Base-by-base conservation (phyloP, 306 rosid genomes). In the Canavalia ensiformis region DNA sequence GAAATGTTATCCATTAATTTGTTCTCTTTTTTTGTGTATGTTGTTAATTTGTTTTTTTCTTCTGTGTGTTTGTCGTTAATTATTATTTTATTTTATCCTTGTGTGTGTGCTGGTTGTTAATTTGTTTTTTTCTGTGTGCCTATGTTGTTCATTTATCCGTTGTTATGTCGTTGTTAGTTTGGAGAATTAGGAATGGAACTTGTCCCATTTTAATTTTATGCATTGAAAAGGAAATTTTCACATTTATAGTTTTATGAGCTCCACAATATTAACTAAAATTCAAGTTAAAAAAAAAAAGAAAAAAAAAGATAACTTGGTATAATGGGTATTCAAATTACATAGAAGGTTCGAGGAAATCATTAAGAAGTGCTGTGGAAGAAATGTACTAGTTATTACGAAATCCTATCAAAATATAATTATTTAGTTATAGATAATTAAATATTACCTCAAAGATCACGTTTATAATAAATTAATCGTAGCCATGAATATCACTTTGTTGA, bases 1-100 rank as follows among this genome's bases (percentile, higher is more conserved):
- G 8, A 41, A 51, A 28, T 62, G 64, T 35, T 77, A 72, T 63
- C 75, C 76, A 71, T 28, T 68, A 30, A 46, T 47, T 30, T 59
- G 41, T 69, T 64, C 9, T 4, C 4, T 33, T 25, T 63, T 11
- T 62, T 28, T 44, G 34, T 44, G 42, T 59, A 42, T 70, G 63
- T 33, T 52, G 52, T 62, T 77, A 7, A 39, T 71, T 52, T 63
- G 45, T 49, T 29, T 1, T 72, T 12, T 39, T 50, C 39, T 9
- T 8, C 6, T 33, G 37, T 65, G 73, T 49, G 2, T 29, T 8
- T 35, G 34, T 68, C 6, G 72, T 64, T n/a, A 65, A 7, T 39
- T 35, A 2, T 35, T 62, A 3, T 18, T 65, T 3, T 8, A 18
- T 18, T 18, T 42, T 25, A 18, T 67, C 7, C 1, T 18, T 18